phyloP scores from a whole-genome alignment of 352 stramenopile genomes.

The Globisporangium megalacanthum region DNA sequence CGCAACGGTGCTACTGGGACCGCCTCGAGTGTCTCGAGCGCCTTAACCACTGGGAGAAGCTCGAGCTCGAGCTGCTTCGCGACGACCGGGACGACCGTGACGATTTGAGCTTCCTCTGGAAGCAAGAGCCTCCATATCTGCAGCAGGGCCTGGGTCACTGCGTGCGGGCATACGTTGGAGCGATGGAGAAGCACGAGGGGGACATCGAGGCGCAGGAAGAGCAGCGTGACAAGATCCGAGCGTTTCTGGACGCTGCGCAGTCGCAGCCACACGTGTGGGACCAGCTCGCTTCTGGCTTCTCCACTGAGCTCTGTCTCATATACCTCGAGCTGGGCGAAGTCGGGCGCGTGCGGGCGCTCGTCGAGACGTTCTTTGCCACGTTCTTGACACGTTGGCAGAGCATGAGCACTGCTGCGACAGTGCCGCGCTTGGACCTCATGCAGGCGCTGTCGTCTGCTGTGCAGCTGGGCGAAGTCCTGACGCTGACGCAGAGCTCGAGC shows the following conservation, averaged over 20 bases:
- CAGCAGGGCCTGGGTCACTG: conserved; percentile 59
- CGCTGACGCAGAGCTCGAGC: conserved; percentile 11
- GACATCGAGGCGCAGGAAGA: background rate
- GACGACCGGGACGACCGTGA: conserved; percentile 6
- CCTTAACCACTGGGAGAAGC: conserved; percentile 65
- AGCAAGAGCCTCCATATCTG: conserved; percentile 53
- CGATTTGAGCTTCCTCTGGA: conserved; percentile 38
- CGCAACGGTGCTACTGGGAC: conserved; percentile 58
- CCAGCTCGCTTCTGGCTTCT: conserved; percentile 36
- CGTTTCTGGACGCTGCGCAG: conserved; percentile 22
- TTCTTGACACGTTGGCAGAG: conserved; percentile 58
- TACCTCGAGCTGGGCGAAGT: conserved; percentile 37
- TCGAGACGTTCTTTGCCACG: conserved; percentile 52
- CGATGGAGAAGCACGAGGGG: conserved; percentile 13
- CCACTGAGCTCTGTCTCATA: conserved; percentile 42
- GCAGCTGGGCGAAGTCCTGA: conserved; percentile 52
- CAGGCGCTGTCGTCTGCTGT: conserved; percentile 62
- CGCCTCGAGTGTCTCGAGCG: conserved; percentile 51
- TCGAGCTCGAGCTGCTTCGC: conserved; percentile 37
- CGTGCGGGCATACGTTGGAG: conserved; percentile 37
- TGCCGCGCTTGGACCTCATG: conserved; percentile 50
- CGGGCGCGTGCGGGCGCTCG: conserved; percentile 38
- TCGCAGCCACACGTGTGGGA: conserved; percentile 29
- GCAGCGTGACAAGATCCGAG: conserved; percentile 7
- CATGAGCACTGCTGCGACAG: conserved; percentile 35